These are phyloP conservation scores for Exophiala mesophila DNA, from an alignment of 2,329 filamentous ascomycete species.

Conservation along the genomic window DNA sequence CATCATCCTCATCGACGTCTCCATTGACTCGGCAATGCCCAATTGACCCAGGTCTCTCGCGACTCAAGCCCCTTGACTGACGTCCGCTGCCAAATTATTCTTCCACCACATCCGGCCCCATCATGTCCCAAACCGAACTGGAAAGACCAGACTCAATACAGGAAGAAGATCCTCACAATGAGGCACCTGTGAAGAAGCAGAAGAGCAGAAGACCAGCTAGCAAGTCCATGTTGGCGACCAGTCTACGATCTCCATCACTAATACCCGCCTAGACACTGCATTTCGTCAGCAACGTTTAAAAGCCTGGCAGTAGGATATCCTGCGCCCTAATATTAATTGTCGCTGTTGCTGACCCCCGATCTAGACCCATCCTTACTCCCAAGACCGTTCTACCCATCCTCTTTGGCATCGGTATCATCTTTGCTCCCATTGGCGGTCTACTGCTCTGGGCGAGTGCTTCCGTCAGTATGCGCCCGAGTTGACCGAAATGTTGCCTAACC, in stretches of 20 bases:
- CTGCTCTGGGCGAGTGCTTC: constrained; percentile 79
- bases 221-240: constrained; percentile 40
- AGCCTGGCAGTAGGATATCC: constrained; percentile 82
- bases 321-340: constrained; percentile 5
- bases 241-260: constrained; percentile 9
- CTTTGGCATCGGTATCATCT: constrained; percentile 84
- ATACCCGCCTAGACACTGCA: constrained; percentile 66
- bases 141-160: constrained; percentile 40
- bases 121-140: constrained; percentile 42
- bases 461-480: constrained; percentile 44
- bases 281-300: constrained; percentile 96
- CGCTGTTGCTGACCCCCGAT: constrained; percentile 25
- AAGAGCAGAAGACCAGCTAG: constrained; percentile 91
- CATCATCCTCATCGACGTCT: no score
- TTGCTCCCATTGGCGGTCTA: constrained; percentile 84
- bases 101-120: constrained; percentile 9
- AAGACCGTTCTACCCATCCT: constrained; percentile 91
- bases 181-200: constrained; percentile 63
- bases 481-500: constrained; percentile 4
- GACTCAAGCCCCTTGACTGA: no score
- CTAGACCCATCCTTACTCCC: constrained; percentile 84
- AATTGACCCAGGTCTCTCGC: no score
- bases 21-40: no score
- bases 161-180: constrained; percentile 39
- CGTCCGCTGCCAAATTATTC: no score